phyloP scores from a whole-genome alignment of 2,329 filamentous ascomycete genomes.

The Fusarium nanum region DNA sequence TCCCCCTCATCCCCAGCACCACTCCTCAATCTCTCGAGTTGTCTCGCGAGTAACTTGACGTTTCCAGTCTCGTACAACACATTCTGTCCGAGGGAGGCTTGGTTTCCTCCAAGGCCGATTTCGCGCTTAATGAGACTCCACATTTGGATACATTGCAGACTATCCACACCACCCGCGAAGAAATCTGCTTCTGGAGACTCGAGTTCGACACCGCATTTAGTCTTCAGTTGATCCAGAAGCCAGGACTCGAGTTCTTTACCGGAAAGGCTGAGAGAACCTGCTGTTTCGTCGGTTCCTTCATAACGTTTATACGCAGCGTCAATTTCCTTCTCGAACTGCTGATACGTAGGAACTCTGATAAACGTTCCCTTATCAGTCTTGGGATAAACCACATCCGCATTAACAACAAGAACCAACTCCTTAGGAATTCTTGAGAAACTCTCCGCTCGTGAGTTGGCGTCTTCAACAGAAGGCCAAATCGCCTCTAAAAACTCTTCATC shows the following conservation, averaged over 20 bases:
- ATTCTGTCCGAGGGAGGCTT: constrained; percentile 61
- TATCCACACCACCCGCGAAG: constrained; percentile 68
- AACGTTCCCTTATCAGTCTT: constrained; percentile 65
- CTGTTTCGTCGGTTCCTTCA: constrained; percentile 20
- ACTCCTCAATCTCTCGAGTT: constrained; percentile 43
- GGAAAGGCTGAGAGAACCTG: not conserved
- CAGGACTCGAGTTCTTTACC: constrained; percentile 49
- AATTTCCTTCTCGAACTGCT: constrained; percentile 57
- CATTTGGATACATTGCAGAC: constrained; percentile 67
- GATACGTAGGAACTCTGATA: constrained; percentile 63
- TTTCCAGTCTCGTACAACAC: constrained; percentile 67
- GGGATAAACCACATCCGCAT: constrained; percentile 57
- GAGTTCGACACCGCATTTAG: constrained; percentile 46
- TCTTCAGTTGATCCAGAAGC: constrained; percentile 36
- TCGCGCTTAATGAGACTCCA: constrained; percentile 63
- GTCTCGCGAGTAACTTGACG: constrained; percentile 27
- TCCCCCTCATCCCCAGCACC: constrained; percentile 19
- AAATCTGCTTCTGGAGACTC: constrained; percentile 58
- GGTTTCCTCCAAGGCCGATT: constrained; percentile 60
- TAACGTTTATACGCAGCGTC: constrained; percentile 52
- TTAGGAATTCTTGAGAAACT: constrained; percentile 64
- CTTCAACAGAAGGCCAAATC: constrained; percentile 62
- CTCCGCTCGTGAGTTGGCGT: constrained; percentile 62
- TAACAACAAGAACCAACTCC: constrained; percentile 64
- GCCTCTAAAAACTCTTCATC: constrained; percentile 59